phyloP scores from a whole-genome alignment of 768 basidiomycete genomes.

The Leccinum sublutescens region DNA sequence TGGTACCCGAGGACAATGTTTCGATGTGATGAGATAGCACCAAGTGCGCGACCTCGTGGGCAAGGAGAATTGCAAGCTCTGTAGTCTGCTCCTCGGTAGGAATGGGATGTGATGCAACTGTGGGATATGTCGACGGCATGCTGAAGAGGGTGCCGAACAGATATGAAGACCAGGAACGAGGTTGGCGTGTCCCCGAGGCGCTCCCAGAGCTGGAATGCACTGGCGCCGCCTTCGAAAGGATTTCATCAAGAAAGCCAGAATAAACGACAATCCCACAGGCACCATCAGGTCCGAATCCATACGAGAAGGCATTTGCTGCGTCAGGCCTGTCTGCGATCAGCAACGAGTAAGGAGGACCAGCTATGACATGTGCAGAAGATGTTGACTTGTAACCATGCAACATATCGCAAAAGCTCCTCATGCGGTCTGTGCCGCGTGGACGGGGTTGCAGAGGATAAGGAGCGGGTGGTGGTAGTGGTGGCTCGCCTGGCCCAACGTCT shows the following conservation, averaged over 20 bases:
- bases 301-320: conserved; percentile 88
- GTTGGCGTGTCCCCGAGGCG: conserved; percentile 14
- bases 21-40: conserved; percentile 90
- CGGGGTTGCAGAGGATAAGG: conserved; percentile 80
- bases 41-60: conserved; percentile 93
- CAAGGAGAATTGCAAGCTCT: conserved; percentile 85
- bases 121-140: conserved; percentile 33
- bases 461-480: conserved; percentile 78
- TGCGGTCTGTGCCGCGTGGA: conserved; percentile 69
- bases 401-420: conserved; percentile 56
- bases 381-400: conserved; percentile 44
- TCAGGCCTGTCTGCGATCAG: conserved; percentile 87
- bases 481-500: conserved; percentile 45
- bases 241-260: conserved; percentile 88
- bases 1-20: conserved; percentile 79
- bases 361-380: conserved; percentile 52
- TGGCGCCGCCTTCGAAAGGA: conserved; percentile 49
- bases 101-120: conserved; percentile 39
- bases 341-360: conserved; percentile 88
- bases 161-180: conserved; percentile 44
- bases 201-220: conserved; percentile 26
- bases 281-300: conserved; percentile 90
- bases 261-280: conserved; percentile 94
- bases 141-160: conserved; percentile 45
- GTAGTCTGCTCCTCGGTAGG: conserved; percentile 83